A percentile compares a stretch with the other conserved stretches of the same genome.
Evolutionary conservation across 495 filamentous ascomycete genomes (phyloP).

Genomic region (Melanomma pulvis-pyrius): DNA sequence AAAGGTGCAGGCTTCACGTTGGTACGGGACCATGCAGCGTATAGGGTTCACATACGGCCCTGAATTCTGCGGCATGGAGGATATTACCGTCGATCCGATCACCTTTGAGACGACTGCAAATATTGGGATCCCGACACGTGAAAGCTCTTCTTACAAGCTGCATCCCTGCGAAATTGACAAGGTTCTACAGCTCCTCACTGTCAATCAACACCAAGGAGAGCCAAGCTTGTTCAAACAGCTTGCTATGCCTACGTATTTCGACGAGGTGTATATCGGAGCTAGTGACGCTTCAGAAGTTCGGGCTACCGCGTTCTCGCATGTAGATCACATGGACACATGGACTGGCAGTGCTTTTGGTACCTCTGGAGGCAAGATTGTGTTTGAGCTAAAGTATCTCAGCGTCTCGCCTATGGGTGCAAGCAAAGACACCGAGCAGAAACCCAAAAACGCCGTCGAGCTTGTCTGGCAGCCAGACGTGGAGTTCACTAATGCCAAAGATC

Average conservation of each 20-base stretch:
- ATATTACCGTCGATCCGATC: constrained; percentile 2
- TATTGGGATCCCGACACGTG: background rate
- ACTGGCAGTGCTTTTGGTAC: constrained; percentile 5
- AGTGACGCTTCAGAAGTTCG: background rate
- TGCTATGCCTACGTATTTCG: constrained; percentile 8
- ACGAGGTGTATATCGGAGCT: constrained; percentile 2
- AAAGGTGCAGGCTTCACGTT: no score
- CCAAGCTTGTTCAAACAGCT: background rate
- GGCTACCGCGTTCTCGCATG: background rate
- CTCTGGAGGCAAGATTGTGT: constrained; percentile 4
- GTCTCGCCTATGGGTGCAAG: background rate
- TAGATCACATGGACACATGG: constrained; percentile 6
- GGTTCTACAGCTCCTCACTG: background rate
- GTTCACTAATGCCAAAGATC: background rate
- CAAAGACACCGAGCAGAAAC: background rate
- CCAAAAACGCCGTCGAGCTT: constrained; percentile 1
- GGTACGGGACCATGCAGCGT: background rate
- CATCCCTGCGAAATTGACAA: constrained; percentile 2
- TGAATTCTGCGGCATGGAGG: background rate
- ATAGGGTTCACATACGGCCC: constrained; percentile 12
- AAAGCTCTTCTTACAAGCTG: background rate
- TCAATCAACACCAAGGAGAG: constrained; percentile 4
- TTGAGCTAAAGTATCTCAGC: background rate
- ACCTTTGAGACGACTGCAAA: background rate
- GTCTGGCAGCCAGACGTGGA: constrained; percentile 6